A percentile compares a stretch with the other conserved stretches of the same genome.
phyloP scores from a whole-genome alignment of 352 stramenopile genomes.

The Globisporangium radiosum region DNA sequence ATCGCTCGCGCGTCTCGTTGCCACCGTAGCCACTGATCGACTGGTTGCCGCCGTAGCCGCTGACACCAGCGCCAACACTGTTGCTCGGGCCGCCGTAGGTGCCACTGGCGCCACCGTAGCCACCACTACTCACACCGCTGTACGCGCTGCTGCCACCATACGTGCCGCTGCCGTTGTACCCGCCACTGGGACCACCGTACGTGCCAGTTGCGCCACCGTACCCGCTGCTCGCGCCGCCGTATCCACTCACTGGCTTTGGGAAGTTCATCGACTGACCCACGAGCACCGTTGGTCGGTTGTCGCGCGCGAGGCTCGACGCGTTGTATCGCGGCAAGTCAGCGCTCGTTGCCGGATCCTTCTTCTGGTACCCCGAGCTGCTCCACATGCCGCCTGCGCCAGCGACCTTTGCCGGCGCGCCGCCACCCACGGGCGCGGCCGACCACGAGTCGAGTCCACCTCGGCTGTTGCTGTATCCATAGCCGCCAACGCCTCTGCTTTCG shows the following conservation, averaged over 20 bases:
- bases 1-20: neutral
- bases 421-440: slow-evolving; percentile 24
- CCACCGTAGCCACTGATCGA: slow-evolving; percentile 13
- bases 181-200: slow-evolving; percentile 33
- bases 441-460: slow-evolving; percentile 44
- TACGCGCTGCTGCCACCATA: slow-evolving; percentile 5
- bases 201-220: slow-evolving; percentile 2
- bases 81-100: slow-evolving; percentile 15
- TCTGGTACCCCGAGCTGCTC: slow-evolving; percentile 80
- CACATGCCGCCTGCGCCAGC: slow-evolving; percentile 45
- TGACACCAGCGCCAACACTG: slow-evolving; percentile 6
- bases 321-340: slow-evolving; percentile 42
- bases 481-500: slow-evolving; percentile 3
- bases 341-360: slow-evolving; percentile 34
- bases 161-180: slow-evolving; percentile 10
- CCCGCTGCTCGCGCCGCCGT: neutral
- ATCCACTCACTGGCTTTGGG: slow-evolving; percentile 29
- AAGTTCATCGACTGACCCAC: slow-evolving; percentile 77
- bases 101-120: slow-evolving; percentile 6
- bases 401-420: slow-evolving; percentile 32
- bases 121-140: neutral
- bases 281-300: slow-evolving; percentile 80
- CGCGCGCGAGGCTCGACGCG: slow-evolving; percentile 33
- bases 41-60: slow-evolving; percentile 4
- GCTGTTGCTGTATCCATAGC: slow-evolving; percentile 22